A percentile compares a stretch with the other conserved stretches of the same genome.
Evolutionary conservation across 2,329 filamentous ascomycete genomes (phyloP).

Genomic region (Calonectria henricotiae): DNA sequence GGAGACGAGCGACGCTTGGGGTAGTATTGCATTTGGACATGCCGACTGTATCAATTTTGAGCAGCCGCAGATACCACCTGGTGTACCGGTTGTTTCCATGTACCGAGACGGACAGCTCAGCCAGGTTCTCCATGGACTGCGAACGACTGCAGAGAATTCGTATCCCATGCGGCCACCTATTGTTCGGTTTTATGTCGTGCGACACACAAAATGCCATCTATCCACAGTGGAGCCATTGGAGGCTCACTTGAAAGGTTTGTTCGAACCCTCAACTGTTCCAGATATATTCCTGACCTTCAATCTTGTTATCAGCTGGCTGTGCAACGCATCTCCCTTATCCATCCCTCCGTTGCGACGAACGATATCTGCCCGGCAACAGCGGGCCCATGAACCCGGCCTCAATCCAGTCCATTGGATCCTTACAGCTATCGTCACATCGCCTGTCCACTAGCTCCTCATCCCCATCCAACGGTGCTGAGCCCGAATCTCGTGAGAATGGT

Average conservation of each 20-base stretch:
- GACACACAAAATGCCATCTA: not conserved
- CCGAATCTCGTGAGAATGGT: not conserved
- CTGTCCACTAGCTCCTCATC: constrained; percentile 21
- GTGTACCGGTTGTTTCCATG: not conserved
- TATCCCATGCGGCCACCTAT: not conserved
- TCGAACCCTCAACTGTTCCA: not conserved
- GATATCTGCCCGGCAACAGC: constrained; percentile 17
- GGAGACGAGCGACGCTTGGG: not conserved
- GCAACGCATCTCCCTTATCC: constrained; percentile 26
- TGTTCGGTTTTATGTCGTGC: constrained; percentile 3
- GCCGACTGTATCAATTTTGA: not conserved
- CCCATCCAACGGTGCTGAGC: constrained; percentile 11
- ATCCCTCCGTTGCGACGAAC: constrained; percentile 32
- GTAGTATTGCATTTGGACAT: not conserved
- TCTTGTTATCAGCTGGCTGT: constrained; percentile 18
- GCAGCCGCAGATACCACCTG: not conserved
- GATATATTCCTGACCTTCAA: not conserved
- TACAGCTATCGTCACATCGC: constrained; percentile 20
- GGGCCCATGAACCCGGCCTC: not conserved
- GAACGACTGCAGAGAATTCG: not conserved
- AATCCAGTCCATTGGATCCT: constrained; percentile 5
- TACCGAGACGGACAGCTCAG: constrained; percentile 1
- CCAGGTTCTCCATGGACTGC: not conserved
- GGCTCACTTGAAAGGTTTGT: not conserved
- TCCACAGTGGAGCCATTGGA: not conserved